phyloP scores from a whole-genome alignment of 129 eudicot species.

The Mikania micrantha region DNA sequence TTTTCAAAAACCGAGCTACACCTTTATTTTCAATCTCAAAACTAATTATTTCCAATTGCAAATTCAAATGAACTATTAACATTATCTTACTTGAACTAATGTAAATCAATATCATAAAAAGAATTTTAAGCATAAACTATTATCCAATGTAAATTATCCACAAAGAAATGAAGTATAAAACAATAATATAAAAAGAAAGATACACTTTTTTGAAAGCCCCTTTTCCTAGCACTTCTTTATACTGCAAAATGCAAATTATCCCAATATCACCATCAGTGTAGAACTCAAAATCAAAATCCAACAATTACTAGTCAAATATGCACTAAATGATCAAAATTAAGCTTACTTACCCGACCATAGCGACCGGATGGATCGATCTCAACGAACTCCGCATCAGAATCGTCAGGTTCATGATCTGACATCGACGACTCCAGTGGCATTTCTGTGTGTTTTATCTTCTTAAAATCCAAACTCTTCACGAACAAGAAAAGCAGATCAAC shows the following conservation, averaged over 20 bases:
- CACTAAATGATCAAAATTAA: not conserved
- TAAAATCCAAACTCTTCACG: conserved; percentile 31
- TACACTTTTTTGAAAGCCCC: conserved; percentile 92
- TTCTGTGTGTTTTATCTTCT: conserved; percentile 6
- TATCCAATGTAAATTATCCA: no score
- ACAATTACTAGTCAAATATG: not conserved
- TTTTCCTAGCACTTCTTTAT: conserved; percentile 84
- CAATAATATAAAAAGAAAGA: not conserved
- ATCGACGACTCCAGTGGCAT: conserved; percentile 44
- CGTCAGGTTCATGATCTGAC: conserved; percentile 61
- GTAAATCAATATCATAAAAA: no score
- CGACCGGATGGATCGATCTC: conserved; percentile 90
- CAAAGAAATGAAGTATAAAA: not conserved
- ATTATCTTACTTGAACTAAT: no score
- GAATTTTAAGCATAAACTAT: no score
- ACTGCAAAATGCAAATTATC: conserved; percentile 80
- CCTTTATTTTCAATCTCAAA: no score
- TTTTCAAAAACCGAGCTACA: no score
- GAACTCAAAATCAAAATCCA: not conserved
- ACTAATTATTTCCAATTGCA: no score
- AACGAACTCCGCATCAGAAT: conserved; percentile 55
- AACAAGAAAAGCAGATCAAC: conserved; percentile 13
- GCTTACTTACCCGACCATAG: conserved; percentile 81
- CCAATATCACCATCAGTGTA: conserved; percentile 1
- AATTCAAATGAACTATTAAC: no score